Evolutionary conservation across 352 stramenopile species (phyloP), one percentile per base, ranked within the genome.

Genomic region (Phytophthora fragariae): DNA sequence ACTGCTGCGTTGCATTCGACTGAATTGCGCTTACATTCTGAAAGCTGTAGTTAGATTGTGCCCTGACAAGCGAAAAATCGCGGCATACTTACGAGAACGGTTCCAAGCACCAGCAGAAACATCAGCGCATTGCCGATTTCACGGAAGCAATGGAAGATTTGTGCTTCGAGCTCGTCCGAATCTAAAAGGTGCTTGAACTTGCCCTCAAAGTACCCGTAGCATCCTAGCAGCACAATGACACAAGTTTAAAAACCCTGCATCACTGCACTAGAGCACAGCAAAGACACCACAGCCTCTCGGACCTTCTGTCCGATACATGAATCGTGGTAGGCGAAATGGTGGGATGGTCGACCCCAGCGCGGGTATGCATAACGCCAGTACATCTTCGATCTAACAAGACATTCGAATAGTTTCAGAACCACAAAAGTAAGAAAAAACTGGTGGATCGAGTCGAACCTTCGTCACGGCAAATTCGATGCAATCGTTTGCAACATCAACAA

Each of bases 61-160:
- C 21, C 47, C 17, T 31, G 9, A 65, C 21, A 33, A 4, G 60
- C 19, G 58, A 44, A 66, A n/a, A 27, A 47, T 7, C 8, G 33
- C 2, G 19, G 14, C 2, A 39, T 5, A 71, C 65, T 29, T 74
- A 92, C 81, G 53, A 83, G 56, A 12, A 73, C 63, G 49, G 76
- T 50, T 47, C 72, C 79, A 3, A 93, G 63, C 4, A 85, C 27
- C n/a, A 84, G 31, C 2, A 97, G 46, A 62, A 95, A 86, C 39
- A 84, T 66, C 4, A 97, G 59, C 2, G 83, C 78, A 52, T 97
- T 97, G 9, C 91, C 91, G 52, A 96, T 80, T 62, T 93, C 78
- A 27, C 88, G 78, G 9, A 97, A 81, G 33, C 79, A 92, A 64
- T 97, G 91, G 35, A 97, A 94, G 14, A 97, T 81, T 37, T 97